Evolutionary conservation across 2,329 filamentous ascomycete species (phyloP).

Genomic region (Xylariaceae sp.): DNA sequence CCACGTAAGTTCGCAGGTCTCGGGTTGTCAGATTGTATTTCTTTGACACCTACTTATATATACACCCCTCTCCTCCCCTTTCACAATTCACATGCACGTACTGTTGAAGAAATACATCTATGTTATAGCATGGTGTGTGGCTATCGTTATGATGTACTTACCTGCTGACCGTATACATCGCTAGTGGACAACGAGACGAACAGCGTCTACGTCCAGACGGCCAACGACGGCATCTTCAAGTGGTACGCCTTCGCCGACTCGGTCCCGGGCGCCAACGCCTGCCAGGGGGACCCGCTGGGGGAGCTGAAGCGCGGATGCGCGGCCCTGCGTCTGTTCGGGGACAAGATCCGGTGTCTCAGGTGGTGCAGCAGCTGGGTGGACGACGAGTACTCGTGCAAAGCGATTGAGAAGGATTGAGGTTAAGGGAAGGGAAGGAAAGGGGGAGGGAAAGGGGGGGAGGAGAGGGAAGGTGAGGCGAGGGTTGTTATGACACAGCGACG

Average conservation of each 20-base stretch:
- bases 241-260: slow-evolving; percentile 25
- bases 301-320: slow-evolving; percentile 15
- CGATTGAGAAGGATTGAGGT: slow-evolving; percentile 8
- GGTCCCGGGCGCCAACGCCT: slow-evolving; percentile 9
- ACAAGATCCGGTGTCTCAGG: slow-evolving; percentile 19
- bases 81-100: no score
- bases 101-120: no score
- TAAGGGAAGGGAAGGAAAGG: neutral
- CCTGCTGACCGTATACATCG: neutral
- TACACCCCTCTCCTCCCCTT: neutral
- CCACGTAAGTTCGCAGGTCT: slow-evolving; percentile 8
- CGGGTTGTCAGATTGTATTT: no score
- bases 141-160: no score
- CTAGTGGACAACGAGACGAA: slow-evolving; percentile 24
- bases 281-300: slow-evolving; percentile 19
- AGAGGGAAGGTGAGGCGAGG: neutral
- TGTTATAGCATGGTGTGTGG: no score
- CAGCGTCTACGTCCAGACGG: slow-evolving; percentile 19
- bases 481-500: no score
- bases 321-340: slow-evolving; percentile 6
- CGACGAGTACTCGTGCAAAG: slow-evolving; percentile 16
- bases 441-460: neutral
- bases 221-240: slow-evolving; percentile 27
- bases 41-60: neutral
- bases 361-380: slow-evolving; percentile 23